A percentile compares a stretch with the other conserved stretches of the same genome.
Conservation (phyloP, 2,329 filamentous ascomycete genomes). For the Alternaria arbusti region DNA sequence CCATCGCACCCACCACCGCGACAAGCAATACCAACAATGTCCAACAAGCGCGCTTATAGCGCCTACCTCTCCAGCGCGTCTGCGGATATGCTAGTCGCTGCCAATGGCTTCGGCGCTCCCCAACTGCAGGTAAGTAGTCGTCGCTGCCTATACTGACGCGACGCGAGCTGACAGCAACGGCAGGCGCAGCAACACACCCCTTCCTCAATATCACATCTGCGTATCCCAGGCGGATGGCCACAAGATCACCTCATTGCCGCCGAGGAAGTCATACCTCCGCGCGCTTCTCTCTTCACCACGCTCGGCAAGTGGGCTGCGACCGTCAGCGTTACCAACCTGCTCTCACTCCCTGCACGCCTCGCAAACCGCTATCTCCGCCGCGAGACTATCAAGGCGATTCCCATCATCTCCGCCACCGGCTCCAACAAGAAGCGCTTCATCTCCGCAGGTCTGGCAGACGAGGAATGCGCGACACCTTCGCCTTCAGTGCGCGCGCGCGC, state of each 20-base stretch:
- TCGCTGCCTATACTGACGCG: slow-evolving; percentile 8
- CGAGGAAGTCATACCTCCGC: not conserved
- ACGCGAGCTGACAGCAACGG: slow-evolving; percentile 19
- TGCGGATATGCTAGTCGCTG: slow-evolving; percentile 13
- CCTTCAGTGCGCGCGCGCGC: slow-evolving; percentile 13
- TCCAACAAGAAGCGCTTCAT: slow-evolving; percentile 41
- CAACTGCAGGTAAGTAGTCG: slow-evolving; percentile 27
- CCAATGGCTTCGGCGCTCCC: slow-evolving; percentile 18
- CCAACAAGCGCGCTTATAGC: slow-evolving; percentile 25
- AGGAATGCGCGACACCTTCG: slow-evolving; percentile 19
- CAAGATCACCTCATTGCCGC: not conserved
- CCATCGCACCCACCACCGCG: slow-evolving; percentile 7
- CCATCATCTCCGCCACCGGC: slow-evolving; percentile 26
- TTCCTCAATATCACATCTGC: not conserved
- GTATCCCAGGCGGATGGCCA: slow-evolving; percentile 28
- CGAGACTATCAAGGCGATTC: slow-evolving; percentile 28
- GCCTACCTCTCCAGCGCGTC: slow-evolving; percentile 20
- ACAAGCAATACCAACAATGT: slow-evolving; percentile 15
- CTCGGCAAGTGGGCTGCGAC: slow-evolving; percentile 21
- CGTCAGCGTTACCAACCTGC: slow-evolving; percentile 13
- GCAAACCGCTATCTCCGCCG: slow-evolving; percentile 17
- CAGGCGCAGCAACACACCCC: slow-evolving; percentile 14
- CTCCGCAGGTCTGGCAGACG: slow-evolving; percentile 26
- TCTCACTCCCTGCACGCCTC: slow-evolving; percentile 19
- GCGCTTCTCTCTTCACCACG: slow-evolving; percentile 21